Evolutionary conservation across 106 monocot species (phyloP).

Genomic region (Chionographis japonica): DNA sequence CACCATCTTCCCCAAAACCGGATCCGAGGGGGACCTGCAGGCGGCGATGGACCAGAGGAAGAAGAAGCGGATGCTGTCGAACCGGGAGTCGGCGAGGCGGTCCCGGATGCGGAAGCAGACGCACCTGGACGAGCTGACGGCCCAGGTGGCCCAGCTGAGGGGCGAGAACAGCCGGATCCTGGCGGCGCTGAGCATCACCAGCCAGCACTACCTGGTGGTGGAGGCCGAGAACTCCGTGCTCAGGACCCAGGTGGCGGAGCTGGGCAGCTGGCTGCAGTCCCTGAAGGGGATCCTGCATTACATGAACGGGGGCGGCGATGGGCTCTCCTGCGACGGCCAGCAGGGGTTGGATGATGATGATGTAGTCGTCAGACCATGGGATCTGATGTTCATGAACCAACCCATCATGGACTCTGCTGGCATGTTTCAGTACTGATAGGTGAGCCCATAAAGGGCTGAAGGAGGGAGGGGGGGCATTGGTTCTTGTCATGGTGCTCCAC

Average conservation of each 20-base stretch:
- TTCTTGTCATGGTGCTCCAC: background rate
- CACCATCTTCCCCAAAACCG: constrained; percentile 9
- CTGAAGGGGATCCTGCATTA: constrained; percentile 30
- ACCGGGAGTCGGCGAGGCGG: constrained; percentile 60
- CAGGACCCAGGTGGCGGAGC: constrained; percentile 33
- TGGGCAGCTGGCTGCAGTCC: constrained; percentile 31
- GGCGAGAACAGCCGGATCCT: constrained; percentile 33
- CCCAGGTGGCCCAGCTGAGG: constrained; percentile 30
- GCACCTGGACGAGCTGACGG: constrained; percentile 44
- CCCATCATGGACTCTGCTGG: constrained; percentile 36
- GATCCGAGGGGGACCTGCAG: constrained; percentile 18
- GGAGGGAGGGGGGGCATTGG: background rate
- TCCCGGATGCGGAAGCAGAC: constrained; percentile 61
- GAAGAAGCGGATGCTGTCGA: constrained; percentile 52
- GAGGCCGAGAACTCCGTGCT: constrained; percentile 49
- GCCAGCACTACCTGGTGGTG: constrained; percentile 22
- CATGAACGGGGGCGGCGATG: constrained; percentile 13
- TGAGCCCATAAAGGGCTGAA: background rate
- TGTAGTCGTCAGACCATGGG: constrained; percentile 24
- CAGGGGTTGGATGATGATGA: background rate
- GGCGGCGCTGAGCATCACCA: constrained; percentile 13
- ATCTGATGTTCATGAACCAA: constrained; percentile 19
- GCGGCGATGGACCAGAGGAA: constrained; percentile 30
- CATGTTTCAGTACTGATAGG: constrained; percentile 28
- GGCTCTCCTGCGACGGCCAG: background rate